Evolutionary conservation across 2,329 filamentous ascomycete genomes (phyloP).

Genomic region (Scortechinia acanthostroma): DNA sequence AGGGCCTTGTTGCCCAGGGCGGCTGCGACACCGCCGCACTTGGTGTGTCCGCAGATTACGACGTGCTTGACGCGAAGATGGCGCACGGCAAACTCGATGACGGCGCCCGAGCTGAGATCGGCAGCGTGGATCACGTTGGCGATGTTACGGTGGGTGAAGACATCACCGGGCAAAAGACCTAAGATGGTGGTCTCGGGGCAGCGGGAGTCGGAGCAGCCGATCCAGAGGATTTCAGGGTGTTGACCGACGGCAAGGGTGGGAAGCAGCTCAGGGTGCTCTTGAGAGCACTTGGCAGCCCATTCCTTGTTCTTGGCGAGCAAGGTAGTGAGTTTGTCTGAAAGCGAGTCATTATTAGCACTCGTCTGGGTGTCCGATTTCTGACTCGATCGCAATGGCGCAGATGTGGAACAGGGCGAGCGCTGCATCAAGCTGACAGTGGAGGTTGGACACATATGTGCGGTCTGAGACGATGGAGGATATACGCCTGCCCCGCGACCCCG

Average conservation of each 20-base stretch:
- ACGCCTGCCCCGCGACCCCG: background rate
- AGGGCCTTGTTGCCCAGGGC: conserved; percentile 37
- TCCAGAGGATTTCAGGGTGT: conserved; percentile 65
- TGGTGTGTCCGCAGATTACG: conserved; percentile 63
- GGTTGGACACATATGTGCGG: too few species aligned
- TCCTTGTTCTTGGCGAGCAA: conserved; percentile 63
- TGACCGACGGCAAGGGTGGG: conserved; percentile 61
- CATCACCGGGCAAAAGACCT: conserved; percentile 72
- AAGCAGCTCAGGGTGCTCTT: conserved; percentile 68
- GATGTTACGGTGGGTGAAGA: conserved; percentile 87
- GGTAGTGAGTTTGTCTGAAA: conserved; percentile 50
- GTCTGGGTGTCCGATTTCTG: too few species aligned
- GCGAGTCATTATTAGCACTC: background rate
- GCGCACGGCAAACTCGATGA: conserved; percentile 73
- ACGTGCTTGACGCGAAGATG: conserved; percentile 68
- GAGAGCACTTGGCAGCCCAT: conserved; percentile 60
- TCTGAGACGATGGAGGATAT: too few species aligned
- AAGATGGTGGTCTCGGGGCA: conserved; percentile 78
- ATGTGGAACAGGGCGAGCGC: background rate
- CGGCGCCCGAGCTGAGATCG: conserved; percentile 69
- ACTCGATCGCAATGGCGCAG: too few species aligned
- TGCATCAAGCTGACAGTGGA: too few species aligned
- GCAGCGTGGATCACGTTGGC: conserved; percentile 73
- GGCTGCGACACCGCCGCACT: conserved; percentile 60
- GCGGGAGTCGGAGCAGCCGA: conserved; percentile 80